phyloP scores from a whole-genome alignment of 306 rosid species.

The Ormosia emarginata region DNA sequence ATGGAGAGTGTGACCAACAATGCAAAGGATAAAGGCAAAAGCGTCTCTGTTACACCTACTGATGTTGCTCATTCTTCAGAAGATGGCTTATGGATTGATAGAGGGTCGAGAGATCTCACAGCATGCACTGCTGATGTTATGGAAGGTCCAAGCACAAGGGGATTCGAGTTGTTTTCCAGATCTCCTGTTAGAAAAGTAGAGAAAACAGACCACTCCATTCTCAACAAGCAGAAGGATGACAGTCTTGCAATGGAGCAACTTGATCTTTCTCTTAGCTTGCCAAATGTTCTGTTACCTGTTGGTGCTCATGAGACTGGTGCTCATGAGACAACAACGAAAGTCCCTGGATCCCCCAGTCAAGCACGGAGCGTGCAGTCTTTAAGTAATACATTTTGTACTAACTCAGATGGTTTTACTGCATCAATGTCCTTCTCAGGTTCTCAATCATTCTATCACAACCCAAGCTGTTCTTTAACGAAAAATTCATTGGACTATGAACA shows the following conservation, averaged over 20 bases:
- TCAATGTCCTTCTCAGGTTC: slow-evolving; percentile 96
- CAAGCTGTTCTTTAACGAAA: slow-evolving; percentile 92
- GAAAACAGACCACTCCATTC: slow-evolving; percentile 48
- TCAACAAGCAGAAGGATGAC: slow-evolving; percentile 48
- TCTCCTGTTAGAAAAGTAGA: slow-evolving; percentile 79
- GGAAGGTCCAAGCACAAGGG: slow-evolving; percentile 91
- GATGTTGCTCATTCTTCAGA: slow-evolving; percentile 46
- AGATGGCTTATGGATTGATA: slow-evolving; percentile 50
- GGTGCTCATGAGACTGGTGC: slow-evolving; percentile 67
- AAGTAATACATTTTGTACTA: slow-evolving; percentile 62
- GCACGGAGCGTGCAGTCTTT: slow-evolving; percentile 84
- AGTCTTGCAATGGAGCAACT: slow-evolving; percentile 61
- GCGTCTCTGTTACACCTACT: slow-evolving; percentile 45
- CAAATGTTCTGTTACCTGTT: slow-evolving; percentile 87
- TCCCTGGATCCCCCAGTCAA: slow-evolving; percentile 86
- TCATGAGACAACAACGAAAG: slow-evolving; percentile 37
- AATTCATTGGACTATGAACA: slow-evolving; percentile 85
- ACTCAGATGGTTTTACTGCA: slow-evolving; percentile 91
- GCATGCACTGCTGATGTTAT: slow-evolving; percentile 44
- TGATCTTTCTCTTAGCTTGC: slow-evolving; percentile 94
- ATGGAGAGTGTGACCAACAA: slow-evolving; percentile 36
- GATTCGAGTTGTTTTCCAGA: slow-evolving; percentile 74
- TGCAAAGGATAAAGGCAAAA: slow-evolving; percentile 85
- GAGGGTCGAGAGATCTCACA: slow-evolving; percentile 49
- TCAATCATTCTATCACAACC: slow-evolving; percentile 88